These are phyloP conservation scores for Alternaria sp. DNA, from an alignment of 2,329 filamentous ascomycete genomes.

Conservation along the genomic window DNA sequence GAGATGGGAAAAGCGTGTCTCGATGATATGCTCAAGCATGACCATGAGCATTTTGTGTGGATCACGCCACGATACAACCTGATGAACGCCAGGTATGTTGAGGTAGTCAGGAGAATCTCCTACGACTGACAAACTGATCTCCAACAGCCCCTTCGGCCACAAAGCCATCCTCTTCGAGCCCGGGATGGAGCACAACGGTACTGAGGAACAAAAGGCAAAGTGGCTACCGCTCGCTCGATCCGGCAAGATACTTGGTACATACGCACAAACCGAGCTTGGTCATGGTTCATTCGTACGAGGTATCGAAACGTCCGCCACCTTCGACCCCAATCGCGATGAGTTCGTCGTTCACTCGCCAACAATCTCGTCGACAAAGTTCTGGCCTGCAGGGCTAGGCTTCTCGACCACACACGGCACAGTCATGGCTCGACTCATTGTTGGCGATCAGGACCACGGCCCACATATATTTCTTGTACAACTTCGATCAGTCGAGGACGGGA, in stretches of 20 bases:
- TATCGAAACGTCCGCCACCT: constrained; percentile 55
- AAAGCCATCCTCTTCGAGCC: constrained; percentile 20
- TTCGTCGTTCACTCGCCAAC: constrained; percentile 58
- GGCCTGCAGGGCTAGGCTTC: constrained; percentile 23
- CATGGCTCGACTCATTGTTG: constrained; percentile 55
- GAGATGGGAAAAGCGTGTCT: constrained; percentile 27
- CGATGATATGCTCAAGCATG: constrained; percentile 24
- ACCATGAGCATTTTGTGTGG: constrained; percentile 29
- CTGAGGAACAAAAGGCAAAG: constrained; percentile 53
- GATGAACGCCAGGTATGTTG: constrained; percentile 14
- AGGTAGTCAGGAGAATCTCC: too few relatives aligned
- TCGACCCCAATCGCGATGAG: constrained; percentile 50
- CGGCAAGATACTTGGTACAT: constrained; percentile 52
- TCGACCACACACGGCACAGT: constrained; percentile 47
- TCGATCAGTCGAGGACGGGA: constrained; percentile 50
- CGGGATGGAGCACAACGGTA: constrained; percentile 46
- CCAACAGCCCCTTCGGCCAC: constrained; percentile 20
- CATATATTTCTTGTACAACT: constrained; percentile 60
- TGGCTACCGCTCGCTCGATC: constrained; percentile 46
- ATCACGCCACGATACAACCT: constrained; percentile 20
- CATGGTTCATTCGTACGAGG: constrained; percentile 59
- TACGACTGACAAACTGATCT: not conserved
- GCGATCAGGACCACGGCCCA: constrained; percentile 47
- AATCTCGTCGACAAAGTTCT: constrained; percentile 37
- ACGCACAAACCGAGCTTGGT: constrained; percentile 58